Evolutionary conservation across 345 rosid genomes (phyloP).

Genomic region (Sonneratia caseolaris): DNA sequence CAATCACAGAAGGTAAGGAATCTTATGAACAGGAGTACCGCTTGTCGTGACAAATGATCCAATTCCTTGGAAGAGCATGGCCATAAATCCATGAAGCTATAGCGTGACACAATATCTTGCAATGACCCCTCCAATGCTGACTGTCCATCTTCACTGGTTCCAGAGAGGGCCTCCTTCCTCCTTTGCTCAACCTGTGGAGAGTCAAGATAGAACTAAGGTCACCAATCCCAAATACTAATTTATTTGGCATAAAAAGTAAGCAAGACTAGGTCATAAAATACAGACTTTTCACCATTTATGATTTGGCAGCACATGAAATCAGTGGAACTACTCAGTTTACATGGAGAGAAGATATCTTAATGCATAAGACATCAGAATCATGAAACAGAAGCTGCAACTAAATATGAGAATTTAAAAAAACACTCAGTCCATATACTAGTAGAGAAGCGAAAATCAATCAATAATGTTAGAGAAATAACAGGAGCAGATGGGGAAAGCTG

Average conservation of each 20-base stretch:
- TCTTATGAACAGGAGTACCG: conserved; percentile 37
- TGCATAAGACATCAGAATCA: neutral
- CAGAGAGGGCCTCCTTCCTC: conserved; percentile 82
- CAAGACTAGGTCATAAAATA: neutral
- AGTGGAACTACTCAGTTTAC: neutral
- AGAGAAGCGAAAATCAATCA: no score
- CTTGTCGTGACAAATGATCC: conserved; percentile 81
- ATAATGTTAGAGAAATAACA: no score
- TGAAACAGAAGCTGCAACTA: neutral
- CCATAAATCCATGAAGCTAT: conserved; percentile 92
- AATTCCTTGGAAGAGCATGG: conserved; percentile 81
- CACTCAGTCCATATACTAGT: no score
- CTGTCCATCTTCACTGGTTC: conserved; percentile 56
- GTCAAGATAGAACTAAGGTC: neutral
- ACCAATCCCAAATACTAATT: neutral
- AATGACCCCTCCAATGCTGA: conserved; percentile 53
- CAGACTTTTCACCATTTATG: neutral
- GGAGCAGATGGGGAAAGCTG: no score
- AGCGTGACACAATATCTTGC: conserved; percentile 71
- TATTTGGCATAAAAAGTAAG: neutral
- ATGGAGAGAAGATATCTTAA: neutral
- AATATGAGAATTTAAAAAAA: neutral
- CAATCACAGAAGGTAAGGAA: neutral
- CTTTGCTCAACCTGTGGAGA: conserved; percentile 76
- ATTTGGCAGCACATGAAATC: neutral